These are phyloP conservation scores for Corylus avellana DNA, from an alignment of 306 rosid species.

Conservation along the genomic window DNA sequence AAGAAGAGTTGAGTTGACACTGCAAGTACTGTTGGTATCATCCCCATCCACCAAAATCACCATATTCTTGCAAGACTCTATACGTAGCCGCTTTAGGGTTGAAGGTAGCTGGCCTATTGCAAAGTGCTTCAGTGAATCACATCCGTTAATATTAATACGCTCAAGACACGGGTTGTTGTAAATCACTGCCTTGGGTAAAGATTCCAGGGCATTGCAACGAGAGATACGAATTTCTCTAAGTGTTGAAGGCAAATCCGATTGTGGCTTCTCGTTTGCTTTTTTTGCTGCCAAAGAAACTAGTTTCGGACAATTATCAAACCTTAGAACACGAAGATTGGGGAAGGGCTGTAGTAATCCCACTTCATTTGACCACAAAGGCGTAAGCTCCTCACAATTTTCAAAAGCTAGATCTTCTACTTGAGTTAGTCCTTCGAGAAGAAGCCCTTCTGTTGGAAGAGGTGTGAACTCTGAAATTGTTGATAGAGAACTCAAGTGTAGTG, in stretches of 20 bases:
- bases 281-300: too few relatives aligned
- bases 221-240: too few relatives aligned
- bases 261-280: too few relatives aligned
- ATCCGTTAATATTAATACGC: not conserved
- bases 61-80: not conserved
- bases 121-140: constrained; percentile 12
- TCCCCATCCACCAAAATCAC: not conserved
- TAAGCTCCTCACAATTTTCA: not conserved
- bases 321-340: not conserved
- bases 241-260: too few relatives aligned
- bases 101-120: constrained; percentile 18
- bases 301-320: too few relatives aligned
- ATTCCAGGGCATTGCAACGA: too few relatives aligned
- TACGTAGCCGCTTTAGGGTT: not conserved
- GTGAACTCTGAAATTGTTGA: not conserved
- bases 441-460: not conserved
- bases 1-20: not conserved
- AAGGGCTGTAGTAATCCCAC: not conserved
- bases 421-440: not conserved
- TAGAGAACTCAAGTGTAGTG: too few relatives aligned
- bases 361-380: not conserved
- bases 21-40: not conserved
- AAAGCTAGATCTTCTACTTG: not conserved
- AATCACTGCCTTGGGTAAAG: not conserved
- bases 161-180: constrained; percentile 4